Conservation (phyloP, 768 basidiomycete genomes). For the Russula foetens region DNA sequence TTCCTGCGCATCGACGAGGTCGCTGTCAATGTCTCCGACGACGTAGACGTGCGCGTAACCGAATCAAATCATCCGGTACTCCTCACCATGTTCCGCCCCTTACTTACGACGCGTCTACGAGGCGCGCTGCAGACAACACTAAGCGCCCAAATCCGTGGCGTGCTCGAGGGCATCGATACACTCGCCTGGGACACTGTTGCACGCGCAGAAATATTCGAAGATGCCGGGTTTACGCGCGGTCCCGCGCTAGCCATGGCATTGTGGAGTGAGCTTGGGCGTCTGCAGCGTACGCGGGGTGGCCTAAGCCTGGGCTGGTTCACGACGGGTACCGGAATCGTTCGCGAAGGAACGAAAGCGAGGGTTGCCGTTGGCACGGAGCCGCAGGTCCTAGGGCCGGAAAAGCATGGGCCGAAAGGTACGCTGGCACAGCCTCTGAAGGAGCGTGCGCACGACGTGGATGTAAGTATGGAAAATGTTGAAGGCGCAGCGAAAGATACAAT, state of each 20-base stretch:
- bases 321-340: slow-evolving; percentile 56
- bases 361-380: slow-evolving; percentile 70
- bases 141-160: slow-evolving; percentile 43
- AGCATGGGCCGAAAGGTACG: slow-evolving; percentile 57
- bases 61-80: slow-evolving; percentile 59
- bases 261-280: slow-evolving; percentile 61
- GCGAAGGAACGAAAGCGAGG: slow-evolving; percentile 30
- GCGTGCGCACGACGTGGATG: slow-evolving; percentile 23
- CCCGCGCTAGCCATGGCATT: slow-evolving; percentile 47
- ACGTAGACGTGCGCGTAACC: slow-evolving; percentile 45
- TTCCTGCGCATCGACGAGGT: slow-evolving; percentile 55
- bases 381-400: slow-evolving; percentile 60
- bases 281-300: slow-evolving; percentile 35
- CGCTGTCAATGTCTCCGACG: slow-evolving; percentile 45
- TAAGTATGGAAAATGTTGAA: slow-evolving; percentile 23
- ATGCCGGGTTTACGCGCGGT: slow-evolving; percentile 47
- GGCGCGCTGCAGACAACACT: slow-evolving; percentile 54
- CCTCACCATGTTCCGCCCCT: slow-evolving; percentile 52
- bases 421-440: slow-evolving; percentile 35
- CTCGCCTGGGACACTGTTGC: slow-evolving; percentile 51
- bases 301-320: slow-evolving; percentile 39
- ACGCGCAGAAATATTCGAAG: slow-evolving; percentile 55
- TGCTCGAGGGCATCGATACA: slow-evolving; percentile 46
- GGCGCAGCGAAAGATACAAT: slow-evolving; percentile 24
- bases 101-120: slow-evolving; percentile 48